A percentile compares a stretch with the other conserved stretches of the same genome.
Conservation (phyloP, 208 protist genomes). For the Trypanosomatidae sp. region DNA sequence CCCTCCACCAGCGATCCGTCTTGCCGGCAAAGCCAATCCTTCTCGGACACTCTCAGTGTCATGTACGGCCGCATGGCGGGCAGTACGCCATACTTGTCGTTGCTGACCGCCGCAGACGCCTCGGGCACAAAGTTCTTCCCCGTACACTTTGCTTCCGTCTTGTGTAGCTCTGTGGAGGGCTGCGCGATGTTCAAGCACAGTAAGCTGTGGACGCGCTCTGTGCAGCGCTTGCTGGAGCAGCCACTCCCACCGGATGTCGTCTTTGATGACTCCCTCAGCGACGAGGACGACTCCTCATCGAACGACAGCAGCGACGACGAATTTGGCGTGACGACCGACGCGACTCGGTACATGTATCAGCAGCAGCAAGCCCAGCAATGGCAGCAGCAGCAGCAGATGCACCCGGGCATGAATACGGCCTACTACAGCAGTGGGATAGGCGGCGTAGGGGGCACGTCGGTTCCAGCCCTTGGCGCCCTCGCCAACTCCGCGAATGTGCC, state of each 20-base stretch:
- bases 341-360: conserved; percentile 28
- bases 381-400: conserved; percentile 16
- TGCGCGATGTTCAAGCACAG: conserved; percentile 84
- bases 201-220: conserved; percentile 74
- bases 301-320: conserved; percentile 51
- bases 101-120: conserved; percentile 36
- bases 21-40: conserved; percentile 41
- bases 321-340: conserved; percentile 29
- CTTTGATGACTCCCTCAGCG: conserved; percentile 44
- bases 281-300: conserved; percentile 34
- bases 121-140: conserved; percentile 67
- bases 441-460: conserved; percentile 10
- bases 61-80: conserved; percentile 14
- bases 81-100: conserved; percentile 25
- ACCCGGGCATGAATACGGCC: conserved; percentile 14
- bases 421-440: conserved; percentile 7
- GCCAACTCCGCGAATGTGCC: conserved; percentile 17
- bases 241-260: conserved; percentile 74
- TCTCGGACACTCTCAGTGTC: conserved; percentile 36
- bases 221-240: conserved; percentile 67
- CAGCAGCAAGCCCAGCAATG: conserved; percentile 17
- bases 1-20: conserved; percentile 16
- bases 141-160: conserved; percentile 75
- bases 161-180: conserved; percentile 77
- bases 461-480: conserved; percentile 13